These are phyloP conservation scores for Heterobasidion parviporum DNA, from an alignment of 1,284 basidiomycete species.

Conservation along the genomic window DNA sequence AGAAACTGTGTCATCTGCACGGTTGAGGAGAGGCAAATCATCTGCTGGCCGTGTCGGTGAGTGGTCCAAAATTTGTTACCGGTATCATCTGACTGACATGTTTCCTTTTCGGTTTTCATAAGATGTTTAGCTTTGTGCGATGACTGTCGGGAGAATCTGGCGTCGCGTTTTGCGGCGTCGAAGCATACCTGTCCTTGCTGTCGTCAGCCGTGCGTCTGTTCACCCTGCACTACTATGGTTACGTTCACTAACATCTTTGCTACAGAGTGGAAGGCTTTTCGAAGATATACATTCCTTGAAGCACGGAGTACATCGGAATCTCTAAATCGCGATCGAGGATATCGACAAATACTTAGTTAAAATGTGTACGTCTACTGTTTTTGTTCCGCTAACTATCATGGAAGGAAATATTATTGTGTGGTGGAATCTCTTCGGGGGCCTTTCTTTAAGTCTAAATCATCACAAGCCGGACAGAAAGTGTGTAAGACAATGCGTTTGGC, in stretches of 20 bases:
- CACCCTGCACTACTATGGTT: constrained; percentile 1
- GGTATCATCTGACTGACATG: too few relatives aligned
- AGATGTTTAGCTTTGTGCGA: constrained; percentile 71
- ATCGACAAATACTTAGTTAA: neutral
- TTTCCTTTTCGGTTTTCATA: neutral
- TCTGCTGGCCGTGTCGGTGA: constrained; percentile 75
- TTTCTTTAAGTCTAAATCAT: too few relatives aligned
- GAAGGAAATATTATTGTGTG: too few relatives aligned
- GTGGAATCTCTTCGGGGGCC: too few relatives aligned
- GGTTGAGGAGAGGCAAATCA: constrained; percentile 58
- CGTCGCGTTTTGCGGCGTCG: constrained; percentile 49
- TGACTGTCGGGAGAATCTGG: constrained; percentile 61
- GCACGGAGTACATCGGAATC: too few relatives aligned
- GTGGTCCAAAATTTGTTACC: constrained; percentile 15
- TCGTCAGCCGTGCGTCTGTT: constrained; percentile 44
- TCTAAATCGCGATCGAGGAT: too few relatives aligned
- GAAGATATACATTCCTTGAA: constrained; percentile 40
- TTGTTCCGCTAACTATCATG: neutral
- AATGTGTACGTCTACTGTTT: neutral
- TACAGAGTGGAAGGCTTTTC: constrained; percentile 69
- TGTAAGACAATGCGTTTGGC: too few relatives aligned
- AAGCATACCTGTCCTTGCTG: constrained; percentile 73
- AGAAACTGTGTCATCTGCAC: constrained; percentile 66
- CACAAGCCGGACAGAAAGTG: too few relatives aligned
- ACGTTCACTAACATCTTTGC: neutral